Base-by-base conservation (phyloP, 495 filamentous ascomycete genomes). In the Daldinia loculata region DNA sequence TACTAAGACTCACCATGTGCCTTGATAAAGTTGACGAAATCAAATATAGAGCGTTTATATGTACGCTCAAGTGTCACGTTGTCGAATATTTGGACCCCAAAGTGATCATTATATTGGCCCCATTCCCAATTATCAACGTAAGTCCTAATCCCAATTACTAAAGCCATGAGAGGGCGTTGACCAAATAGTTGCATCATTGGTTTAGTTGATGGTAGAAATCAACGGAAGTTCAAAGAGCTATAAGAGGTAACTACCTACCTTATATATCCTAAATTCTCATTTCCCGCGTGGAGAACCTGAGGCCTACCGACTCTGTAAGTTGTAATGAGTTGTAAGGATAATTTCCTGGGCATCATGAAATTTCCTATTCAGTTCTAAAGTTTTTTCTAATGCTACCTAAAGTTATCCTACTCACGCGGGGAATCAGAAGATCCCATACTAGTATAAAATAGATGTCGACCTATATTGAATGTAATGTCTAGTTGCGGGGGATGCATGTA, bases 31-130 rank as follows among this genome's bases (percentile, higher is more conserved):
- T 64, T 51, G 30, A 45, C 61, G 55, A 64, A 43, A 14, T 63
- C 68, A 36, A 71, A 66, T 27, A 74, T 58, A 11, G 57, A 61
- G 30, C 58, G 41, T 32, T 45, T 45, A 17, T 45, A 45, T 1
- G n/a, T 22, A 45, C 41, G 41, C 41, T 22, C 41, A 9, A 45
- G 17, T 45, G 41, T 45, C 2, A 45, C 41, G 41, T 45, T 45
- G 41, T 45, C 19, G 41, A 45, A 45, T 22, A 17, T 3, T 22
- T 45, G 41, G n/a, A 45, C 41, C 6, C 17, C 17, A 45, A 45
- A 45, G 19, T 12, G 43, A 48, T 48, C 43, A 14, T 48, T 48
- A 24, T 48, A 48, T 22, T 48, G 19, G 17, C 41, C 41, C 6
- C n/a, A 45, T 45, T 45, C 41, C 41, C 17, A 45, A 12, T 45